phyloP scores from a whole-genome alignment of 768 basidiomycete genomes.

The Tricholoma sp. region DNA sequence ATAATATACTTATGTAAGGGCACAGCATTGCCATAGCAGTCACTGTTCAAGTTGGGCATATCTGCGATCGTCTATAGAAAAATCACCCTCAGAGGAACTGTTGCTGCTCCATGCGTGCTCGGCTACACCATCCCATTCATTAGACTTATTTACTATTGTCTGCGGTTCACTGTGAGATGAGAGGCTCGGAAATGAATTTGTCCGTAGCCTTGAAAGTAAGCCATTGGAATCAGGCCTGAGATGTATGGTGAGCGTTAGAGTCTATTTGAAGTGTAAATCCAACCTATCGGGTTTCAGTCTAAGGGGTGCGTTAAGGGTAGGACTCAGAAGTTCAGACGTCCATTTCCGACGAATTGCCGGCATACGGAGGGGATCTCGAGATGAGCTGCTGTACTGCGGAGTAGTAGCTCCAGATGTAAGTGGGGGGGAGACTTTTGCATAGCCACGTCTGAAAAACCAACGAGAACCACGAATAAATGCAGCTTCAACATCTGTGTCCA shows the following conservation, averaged over 20 bases:
- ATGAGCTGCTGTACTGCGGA: conserved; percentile 22
- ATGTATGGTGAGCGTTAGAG: neutral
- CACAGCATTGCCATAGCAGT: neutral
- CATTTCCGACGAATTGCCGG: conserved; percentile 43
- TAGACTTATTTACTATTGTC: conserved; percentile 11
- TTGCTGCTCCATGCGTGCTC: conserved; percentile 54
- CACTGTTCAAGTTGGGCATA: conserved; percentile 2
- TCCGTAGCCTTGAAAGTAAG: conserved; percentile 39
- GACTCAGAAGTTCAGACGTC: conserved; percentile 38
- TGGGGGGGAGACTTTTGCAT: conserved; percentile 27
- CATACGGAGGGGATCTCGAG: conserved; percentile 34
- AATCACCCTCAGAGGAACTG: conserved; percentile 49
- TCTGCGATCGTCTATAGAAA: conserved; percentile 15
- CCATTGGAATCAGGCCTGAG: conserved; percentile 19
- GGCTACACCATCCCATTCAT: conserved; percentile 18
- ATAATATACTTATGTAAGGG: neutral
- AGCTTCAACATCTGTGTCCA: conserved; percentile 77
- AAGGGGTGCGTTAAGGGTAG: conserved; percentile 9
- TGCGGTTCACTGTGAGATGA: conserved; percentile 16
- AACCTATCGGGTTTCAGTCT: conserved; percentile 1
- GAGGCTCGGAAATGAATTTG: conserved; percentile 41
- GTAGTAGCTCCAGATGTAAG: conserved; percentile 30
- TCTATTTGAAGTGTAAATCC: conserved; percentile 3
- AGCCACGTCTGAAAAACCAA: conserved; percentile 50
- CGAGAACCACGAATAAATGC: conserved; percentile 57